Base-by-base conservation (phyloP, 1,284 basidiomycete genomes). In the Rhodotorula glutinis region DNA sequence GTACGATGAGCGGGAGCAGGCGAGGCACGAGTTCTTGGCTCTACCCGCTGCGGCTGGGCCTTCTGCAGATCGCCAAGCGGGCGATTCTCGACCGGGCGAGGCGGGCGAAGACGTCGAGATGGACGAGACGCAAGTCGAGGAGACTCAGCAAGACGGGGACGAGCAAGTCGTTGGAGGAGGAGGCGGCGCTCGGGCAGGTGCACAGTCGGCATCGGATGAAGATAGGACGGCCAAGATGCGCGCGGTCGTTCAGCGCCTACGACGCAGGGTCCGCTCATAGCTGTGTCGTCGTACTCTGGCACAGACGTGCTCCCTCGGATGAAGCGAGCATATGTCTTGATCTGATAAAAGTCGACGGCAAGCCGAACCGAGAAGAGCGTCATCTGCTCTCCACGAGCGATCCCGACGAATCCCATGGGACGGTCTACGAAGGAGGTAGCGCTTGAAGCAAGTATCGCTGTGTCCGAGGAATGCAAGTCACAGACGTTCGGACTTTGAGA, bases 1-100 rank as follows among this genome's bases (percentile, higher is more conserved):
- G 25, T 56, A 64, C 16, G 62, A 68, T 8, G 51, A 68, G 33
- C 62, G 61, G 33, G 27, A 23, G 8, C 10, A 30, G 23, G 62
- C 59, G 11, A 17, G 52, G 38, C n/a, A 43, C 8, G 29, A 54
- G 46, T 3, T 58, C 25, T 23, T 40, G 47, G 46, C 53, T 46
- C n/a, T 43, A 7, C 38, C 47, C 3, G 10, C 44, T 10, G 23
- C 49, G 2, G 27, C 11, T 16, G 25, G 25, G 16, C 13, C 25
- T 13, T 25, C 49, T 47, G 23, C 13, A 21, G 46, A 25, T n/a
- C n/a, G 10, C 23, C 23, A n/a, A 21, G 46, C 46, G n/a, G n/a
- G n/a, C 46, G 46, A 13, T 11, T 10, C 46, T 11, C 46, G 17
- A 23, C 19, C 10, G 46, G 23, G 21, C 21, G n/a, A 47, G 7